Base-by-base conservation (phyloP, 2,329 filamentous ascomycete genomes). In the Fusarium redolens region DNA sequence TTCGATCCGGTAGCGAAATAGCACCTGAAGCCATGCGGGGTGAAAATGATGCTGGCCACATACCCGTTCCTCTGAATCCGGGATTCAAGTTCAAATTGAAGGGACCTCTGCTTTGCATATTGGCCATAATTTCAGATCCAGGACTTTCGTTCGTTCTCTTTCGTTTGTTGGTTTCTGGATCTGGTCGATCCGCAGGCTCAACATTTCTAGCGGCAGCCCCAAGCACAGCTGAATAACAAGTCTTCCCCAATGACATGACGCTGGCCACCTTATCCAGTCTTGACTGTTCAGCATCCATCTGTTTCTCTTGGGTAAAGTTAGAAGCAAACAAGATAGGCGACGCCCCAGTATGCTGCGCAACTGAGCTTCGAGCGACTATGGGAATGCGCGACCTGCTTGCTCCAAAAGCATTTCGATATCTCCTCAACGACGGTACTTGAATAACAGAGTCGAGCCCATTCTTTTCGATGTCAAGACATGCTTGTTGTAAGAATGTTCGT, bases 401-500 rank as follows among this genome's bases (percentile, higher is more conserved):
- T 7, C 76, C 77, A 44, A 80, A 79, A 5, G 78, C 67, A 47
- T 78, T 69, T 17, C 78, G 78, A 48, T 83, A 79, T 41, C 78
- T 79, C 18, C 77, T 75, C 18, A 86, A 71, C 6, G 71, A 75
- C 2, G 84, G 81, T n/a, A 86, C 70, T 13, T 74, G 77, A 14
- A 85, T 79, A 15, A 78, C 76, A 7, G 78, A 69, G 6, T 78
- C 71, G 31, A 89, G 78, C 3, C 81, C 82, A 67, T 86, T 87
- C 37, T 80, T 79, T 40, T 94, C 90, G 13, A 97, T 89, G 75
- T 98, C 95, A n/a, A 95, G 86, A 65, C 95, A 89, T 2, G 96
- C 85, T 78, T 98, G 95, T 15, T 92, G 91, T n/a, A 97, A 84
- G 79, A 97, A 97, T 0, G 93, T 93, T 48, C 92, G 90, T 0